A percentile compares a stretch with the other conserved stretches of the same genome.
phyloP scores from a whole-genome alignment of 2,329 filamentous ascomycete species.

The Pseudogymnoascus pannorum region DNA sequence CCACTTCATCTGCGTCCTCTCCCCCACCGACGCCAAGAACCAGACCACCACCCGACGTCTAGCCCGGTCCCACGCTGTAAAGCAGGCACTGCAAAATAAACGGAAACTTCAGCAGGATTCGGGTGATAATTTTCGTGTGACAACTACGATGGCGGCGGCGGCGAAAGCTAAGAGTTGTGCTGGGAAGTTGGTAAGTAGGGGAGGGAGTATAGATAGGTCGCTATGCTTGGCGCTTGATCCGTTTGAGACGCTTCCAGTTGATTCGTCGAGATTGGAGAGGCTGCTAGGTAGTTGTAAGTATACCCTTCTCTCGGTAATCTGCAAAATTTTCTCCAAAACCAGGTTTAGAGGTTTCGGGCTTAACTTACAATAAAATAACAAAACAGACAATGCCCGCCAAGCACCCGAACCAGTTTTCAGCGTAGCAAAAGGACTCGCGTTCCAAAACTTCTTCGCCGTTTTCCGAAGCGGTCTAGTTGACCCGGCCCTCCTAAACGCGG shows the following conservation, averaged over 20 bases:
- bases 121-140: conserved; percentile 23
- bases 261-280: conserved; percentile 21
- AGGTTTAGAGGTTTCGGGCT: no score
- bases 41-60: conserved; percentile 19
- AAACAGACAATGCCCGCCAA: conserved; percentile 22
- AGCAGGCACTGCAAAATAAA: conserved; percentile 25
- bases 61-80: conserved; percentile 29
- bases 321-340: conserved; percentile 2
- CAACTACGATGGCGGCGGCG: no score
- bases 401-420: conserved; percentile 33
- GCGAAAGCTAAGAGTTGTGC: no score
- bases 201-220: not conserved
- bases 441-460: conserved; percentile 33
- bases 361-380: conserved; percentile 13
- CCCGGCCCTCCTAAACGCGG: conserved; percentile 32
- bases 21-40: conserved; percentile 19
- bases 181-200: not conserved
- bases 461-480: conserved; percentile 31
- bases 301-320: not conserved
- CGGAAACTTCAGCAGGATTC: conserved; percentile 24
- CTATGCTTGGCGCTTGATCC: conserved; percentile 13
- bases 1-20: conserved; percentile 20
- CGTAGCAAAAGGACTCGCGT: conserved; percentile 29
- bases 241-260: conserved; percentile 20
- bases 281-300: conserved; percentile 20